Evolutionary conservation across 1,284 basidiomycete species (phyloP), one percentile per base, ranked within the genome.

Genomic region (Microbotryum violaceum): DNA sequence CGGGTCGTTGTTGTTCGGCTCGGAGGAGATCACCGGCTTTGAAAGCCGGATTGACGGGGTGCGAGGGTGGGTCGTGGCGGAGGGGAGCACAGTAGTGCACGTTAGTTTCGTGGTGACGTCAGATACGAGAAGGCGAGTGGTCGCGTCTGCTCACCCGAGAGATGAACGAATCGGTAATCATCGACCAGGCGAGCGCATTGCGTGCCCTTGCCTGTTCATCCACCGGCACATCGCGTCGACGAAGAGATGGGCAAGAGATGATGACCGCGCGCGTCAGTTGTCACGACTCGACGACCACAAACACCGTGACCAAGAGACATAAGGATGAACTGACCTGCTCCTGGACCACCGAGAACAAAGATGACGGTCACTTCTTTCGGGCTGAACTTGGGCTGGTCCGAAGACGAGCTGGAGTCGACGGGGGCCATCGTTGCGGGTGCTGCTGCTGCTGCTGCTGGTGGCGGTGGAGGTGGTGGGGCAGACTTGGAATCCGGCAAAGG

Each of bases 321-420:
- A 21, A 23, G n/a, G 14, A 23, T 8, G 27, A 21, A 76, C 80
- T 67, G 66, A 85, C 90, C 92, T 70, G 91, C 91, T 60, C 96
- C 96, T 25, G 96, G 96, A 1, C 96, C 96, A 48, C 96, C 96
- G 25, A 99, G 86, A 21, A 98, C 93, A 73, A 91, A 99, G 70
- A 98, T 81, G 64, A 99, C 92, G 27, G 83, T 87, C 68, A 97
- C 86, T 68, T 91, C 51, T 5, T 56, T 60, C 1, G 61, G 53
- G 45, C 62, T 54, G 45, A 63, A 64, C 0, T 16, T 14, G 16
- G 55, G 44, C 20, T 18, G 27, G 33, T 48, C n/a, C 9, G 55
- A 50, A 14, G 54, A 18, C 4, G 42, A 44, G 14, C 44, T n/a
- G n/a, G 44, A 31, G 14, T 25, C 4, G n/a, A 29, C 31, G 14